Conservation (phyloP, 345 rosid species). For the Citrus trifoliata region DNA sequence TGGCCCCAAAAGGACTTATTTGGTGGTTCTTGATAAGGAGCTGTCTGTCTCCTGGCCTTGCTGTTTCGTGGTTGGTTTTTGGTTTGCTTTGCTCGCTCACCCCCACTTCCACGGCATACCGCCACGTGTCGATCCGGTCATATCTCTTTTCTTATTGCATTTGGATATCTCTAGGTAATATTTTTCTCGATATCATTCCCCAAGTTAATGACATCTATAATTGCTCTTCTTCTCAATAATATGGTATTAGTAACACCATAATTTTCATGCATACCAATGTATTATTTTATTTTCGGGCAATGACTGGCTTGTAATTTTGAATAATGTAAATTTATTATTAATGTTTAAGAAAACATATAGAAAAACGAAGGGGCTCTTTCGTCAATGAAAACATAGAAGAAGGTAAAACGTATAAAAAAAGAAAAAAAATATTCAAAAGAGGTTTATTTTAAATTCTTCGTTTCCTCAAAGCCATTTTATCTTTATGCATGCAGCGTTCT, state of each 20-base stretch:
- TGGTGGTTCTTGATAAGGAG: constrained; percentile 12
- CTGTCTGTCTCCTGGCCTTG: not conserved
- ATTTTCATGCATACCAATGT: too few relatives aligned
- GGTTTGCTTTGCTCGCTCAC: not conserved
- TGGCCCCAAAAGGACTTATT: constrained; percentile 13
- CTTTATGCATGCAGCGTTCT: not conserved
- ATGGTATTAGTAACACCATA: too few relatives aligned
- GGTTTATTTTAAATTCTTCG: not conserved
- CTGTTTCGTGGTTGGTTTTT: not conserved
- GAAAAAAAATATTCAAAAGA: not conserved
- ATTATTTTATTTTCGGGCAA: too few relatives aligned
- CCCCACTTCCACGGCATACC: not conserved
- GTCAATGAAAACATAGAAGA: not conserved
- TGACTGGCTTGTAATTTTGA: too few relatives aligned
- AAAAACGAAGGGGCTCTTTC: not conserved
- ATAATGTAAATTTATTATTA: too few relatives aligned
- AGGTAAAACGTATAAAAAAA: not conserved
- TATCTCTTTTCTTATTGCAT: not conserved
- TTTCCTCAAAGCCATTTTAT: too few relatives aligned
- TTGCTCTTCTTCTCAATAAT: not conserved
- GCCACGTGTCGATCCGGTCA: not conserved
- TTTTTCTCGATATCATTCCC: not conserved
- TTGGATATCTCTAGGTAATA: not conserved
- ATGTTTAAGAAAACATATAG: not conserved
- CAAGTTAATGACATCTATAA: not conserved